Conservation (phyloP, 164 flowering plant species). For the Vitis riparia region DNA sequence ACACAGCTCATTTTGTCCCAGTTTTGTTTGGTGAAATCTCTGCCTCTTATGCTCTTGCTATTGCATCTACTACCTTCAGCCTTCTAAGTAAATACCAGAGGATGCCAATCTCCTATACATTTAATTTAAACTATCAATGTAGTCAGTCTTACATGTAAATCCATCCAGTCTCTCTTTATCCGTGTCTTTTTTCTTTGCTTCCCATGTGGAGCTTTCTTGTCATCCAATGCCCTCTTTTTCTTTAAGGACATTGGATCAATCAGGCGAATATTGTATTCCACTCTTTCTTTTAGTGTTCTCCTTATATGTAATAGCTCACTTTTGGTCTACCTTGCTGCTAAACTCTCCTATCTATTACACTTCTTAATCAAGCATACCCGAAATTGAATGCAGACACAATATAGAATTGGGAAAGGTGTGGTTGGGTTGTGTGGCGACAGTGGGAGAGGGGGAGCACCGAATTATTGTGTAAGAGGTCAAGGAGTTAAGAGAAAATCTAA, state of each 20-base stretch:
- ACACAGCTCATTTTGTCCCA: conserved; percentile 8
- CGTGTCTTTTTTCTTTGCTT: background rate
- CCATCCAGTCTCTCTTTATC: conserved; percentile 1
- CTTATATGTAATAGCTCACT: background rate
- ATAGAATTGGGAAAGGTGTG: too few relatives aligned
- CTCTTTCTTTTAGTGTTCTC: background rate
- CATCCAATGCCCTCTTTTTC: conserved; percentile 9
- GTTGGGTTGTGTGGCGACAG: too few relatives aligned
- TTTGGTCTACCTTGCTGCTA: too few relatives aligned
- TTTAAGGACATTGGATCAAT: conserved; percentile 2
- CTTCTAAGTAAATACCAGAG: conserved; percentile 8
- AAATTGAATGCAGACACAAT: background rate
- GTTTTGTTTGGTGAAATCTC: conserved; percentile 18
- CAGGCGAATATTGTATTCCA: background rate
- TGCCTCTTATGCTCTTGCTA: conserved; percentile 19
- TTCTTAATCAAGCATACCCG: background rate
- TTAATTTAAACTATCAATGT: too few relatives aligned
- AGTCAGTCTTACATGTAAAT: conserved; percentile 17
- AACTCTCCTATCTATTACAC: too few relatives aligned
- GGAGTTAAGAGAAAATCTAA: too few relatives aligned
- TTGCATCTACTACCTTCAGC: conserved; percentile 10
- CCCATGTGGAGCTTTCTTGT: conserved; percentile 10
- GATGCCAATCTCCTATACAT: background rate
- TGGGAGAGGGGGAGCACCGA: too few relatives aligned
- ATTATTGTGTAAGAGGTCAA: too few relatives aligned